Evolutionary conservation across 2,329 filamentous ascomycete species (phyloP), one percentile per base, ranked within the genome.

Genomic region (Pseudocercospora fuligena): DNA sequence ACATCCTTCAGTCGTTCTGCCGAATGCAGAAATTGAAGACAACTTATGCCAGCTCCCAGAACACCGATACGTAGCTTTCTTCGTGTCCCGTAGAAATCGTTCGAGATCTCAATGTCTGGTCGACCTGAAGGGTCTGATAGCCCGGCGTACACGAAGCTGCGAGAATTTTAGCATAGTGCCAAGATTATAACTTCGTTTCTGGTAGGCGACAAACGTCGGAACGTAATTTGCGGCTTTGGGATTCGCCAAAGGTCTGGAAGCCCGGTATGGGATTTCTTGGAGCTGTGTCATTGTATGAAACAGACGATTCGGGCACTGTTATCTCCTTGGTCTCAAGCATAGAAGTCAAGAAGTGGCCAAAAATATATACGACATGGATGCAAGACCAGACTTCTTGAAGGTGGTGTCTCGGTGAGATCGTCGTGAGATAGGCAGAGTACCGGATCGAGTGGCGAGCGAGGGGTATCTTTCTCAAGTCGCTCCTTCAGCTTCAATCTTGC

Each of bases 21-120:
- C 16, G 65, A 69, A 49, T 70, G 70, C n/a, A 72, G 59, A 54
- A 71, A 72, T 36, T 72, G 67, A n/a, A 72, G 43, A 12, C 70
- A 62, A 47, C 68, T 70, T 56, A 71, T 70, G n/a, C 70, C 70
- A 2, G 70, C 70, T 36, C 70, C 70, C 19, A 72, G 61, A 5
- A 72, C 65, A 21, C 67, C 70, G 29, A 72, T 63, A 2, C 69
- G 69, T 4, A 71, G 46, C 47, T 70, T 72, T 19, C 67, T 53
- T 29, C 70, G 51, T 1, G 69, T 72, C 1, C 70, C 70, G 43
- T 66, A 72, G 64, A 72, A 72, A 25, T 65, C 66, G 25, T 67
- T 29, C 6, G 49, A 43, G 16, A 67, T 65, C 49, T 63, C 58
- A n/a, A 67, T 31, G 31, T 67, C 66, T 5, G 66, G 61, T 47